Base-by-base conservation (phyloP, 805 yeast species). In the Kuraishia ogatae region DNA sequence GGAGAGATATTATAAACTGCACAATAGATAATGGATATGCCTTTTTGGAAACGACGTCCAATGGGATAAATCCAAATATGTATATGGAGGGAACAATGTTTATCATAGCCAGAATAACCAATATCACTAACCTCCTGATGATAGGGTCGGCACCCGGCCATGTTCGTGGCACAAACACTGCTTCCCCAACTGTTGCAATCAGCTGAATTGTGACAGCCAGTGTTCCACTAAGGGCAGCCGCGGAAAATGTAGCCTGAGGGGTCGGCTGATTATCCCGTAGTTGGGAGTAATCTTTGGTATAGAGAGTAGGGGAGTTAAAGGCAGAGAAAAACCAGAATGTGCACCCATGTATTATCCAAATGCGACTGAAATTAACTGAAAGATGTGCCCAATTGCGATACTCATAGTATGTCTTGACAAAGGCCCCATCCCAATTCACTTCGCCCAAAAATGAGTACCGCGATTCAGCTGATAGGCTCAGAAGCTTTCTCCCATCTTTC, bases 251-350 rank as follows among this genome's bases (percentile, higher is more conserved):
- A 0, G 76, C 71, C 57, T 78, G 82, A 1, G 70, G 61, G 2
- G 78, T 72, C 2, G 82, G 83, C 39, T 67, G 73, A 53, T 76
- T 77, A 60, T 78, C 69, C 39, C 74, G 48, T 39, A 71, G 54
- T 54, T 72, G 79, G 39, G 59, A 54, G 57, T 77, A 79, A 49
- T 75, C 60, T 23, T 62, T 64, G 7, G 83, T 80, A 63, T 78
- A 79, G 5, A 80, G 60, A 4, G 79, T 67, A 1, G 82, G 80
- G 0, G 83, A 72, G 58, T 80, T 80, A 59, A 77, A 76, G 55
- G 78, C 70, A 4, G 81, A 75, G 57, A 70, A 78, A 59, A 74
- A 79, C 84, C 84, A 80, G 62, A 76, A 80, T 62, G 75, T 67
- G 2, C 77, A 66, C 5, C 76, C 58, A 60, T 80, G 84, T 52